Evolutionary conservation across 176 grass and related monocot species (phyloP), one percentile per base, ranked within the genome.

Genomic region (Lolium perenne): DNA sequence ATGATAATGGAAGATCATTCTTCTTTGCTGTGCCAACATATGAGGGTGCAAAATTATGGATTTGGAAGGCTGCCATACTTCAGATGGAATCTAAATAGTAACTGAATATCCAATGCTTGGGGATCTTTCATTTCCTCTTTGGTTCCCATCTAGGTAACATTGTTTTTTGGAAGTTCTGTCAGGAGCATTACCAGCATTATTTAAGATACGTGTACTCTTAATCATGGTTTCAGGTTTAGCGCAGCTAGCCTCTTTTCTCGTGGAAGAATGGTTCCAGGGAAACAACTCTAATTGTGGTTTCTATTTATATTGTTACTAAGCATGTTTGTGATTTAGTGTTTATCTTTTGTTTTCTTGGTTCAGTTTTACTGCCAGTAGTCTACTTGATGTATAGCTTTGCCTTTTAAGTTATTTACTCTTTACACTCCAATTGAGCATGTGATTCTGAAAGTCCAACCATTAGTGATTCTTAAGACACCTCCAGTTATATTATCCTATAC

Each of bases 71-170:
- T 16, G 13, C 14, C 50, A 53, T 40, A 88, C 43, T 83, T 25
- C 14, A n/a, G 57, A 68, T 75, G 69, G 76, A 7, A 78, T 48
- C 47, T 57, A 4, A 74, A 69, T 26, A 7, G 70, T 86, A 53
- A 77, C 83, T 53, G 20, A 82, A 70, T 15, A 76, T 85, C 3
- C 17, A 48, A 16, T 32, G 38, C 13, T 50, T 63, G 26, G 15
- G 57, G 64, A 79, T 73, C 14, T 21, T 63, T 32, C 20, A 32
- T 48, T 67, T 23, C 5, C 13, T 22, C 25, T 35, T 67, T 81
- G 58, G 25, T 0, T 0, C 23, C 59, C 50, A 76, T 32, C 38
- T n/a, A 67, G 20, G 15, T 10, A n/a, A 74, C 53, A 45, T 65
- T 70, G 9, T 48, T 57, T 29, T 45, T 71, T 35, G 56, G 2